A percentile compares a stretch with the other conserved stretches of the same genome.
Conservation (phyloP, 1,284 basidiomycete species). For the Microbotryum silenes-acaulis region DNA sequence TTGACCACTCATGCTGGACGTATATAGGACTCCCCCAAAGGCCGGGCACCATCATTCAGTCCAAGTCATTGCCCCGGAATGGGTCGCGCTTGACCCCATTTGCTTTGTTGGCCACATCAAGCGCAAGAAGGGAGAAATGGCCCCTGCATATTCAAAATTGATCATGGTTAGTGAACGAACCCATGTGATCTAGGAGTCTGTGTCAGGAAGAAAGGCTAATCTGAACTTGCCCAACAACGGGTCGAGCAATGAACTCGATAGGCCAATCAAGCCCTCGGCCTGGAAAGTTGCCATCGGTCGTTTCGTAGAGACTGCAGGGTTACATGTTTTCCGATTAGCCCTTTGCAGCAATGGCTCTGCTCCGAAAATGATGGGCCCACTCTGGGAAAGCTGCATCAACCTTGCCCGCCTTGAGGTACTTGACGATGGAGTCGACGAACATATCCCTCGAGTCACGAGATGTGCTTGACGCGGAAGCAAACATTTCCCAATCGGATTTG, state of each 20-base stretch:
- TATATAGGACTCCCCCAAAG: too few relatives aligned
- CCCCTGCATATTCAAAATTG: constrained; percentile 22
- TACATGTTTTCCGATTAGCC: background rate
- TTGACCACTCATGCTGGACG: too few relatives aligned
- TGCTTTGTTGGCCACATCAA: constrained; percentile 38
- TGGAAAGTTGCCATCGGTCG: constrained; percentile 27
- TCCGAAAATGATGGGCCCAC: constrained; percentile 34
- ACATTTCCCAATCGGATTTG: constrained; percentile 42
- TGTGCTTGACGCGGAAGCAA: constrained; percentile 37
- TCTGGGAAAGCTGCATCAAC: constrained; percentile 41
- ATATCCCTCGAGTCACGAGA: constrained; percentile 33
- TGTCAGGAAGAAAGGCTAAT: background rate
- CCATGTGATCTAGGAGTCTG: too few relatives aligned
- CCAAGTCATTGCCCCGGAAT: background rate
- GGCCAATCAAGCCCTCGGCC: constrained; percentile 34
- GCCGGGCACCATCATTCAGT: too few relatives aligned
- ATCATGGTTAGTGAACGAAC: background rate
- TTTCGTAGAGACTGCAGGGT: constrained; percentile 29
- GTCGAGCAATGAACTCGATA: constrained; percentile 39
- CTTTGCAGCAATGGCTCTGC: too few relatives aligned
- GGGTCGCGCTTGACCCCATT: constrained; percentile 31
- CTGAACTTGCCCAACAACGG: constrained; percentile 35
- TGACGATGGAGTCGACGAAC: constrained; percentile 37
- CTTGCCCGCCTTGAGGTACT: constrained; percentile 35
- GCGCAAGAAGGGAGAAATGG: constrained; percentile 40